Percentiles rank a stretch among this genome's conserved stretches.
Evolutionary conservation across 2,329 filamentous ascomycete genomes (phyloP).

Genomic region (Allantophomopsis cytisporea): DNA sequence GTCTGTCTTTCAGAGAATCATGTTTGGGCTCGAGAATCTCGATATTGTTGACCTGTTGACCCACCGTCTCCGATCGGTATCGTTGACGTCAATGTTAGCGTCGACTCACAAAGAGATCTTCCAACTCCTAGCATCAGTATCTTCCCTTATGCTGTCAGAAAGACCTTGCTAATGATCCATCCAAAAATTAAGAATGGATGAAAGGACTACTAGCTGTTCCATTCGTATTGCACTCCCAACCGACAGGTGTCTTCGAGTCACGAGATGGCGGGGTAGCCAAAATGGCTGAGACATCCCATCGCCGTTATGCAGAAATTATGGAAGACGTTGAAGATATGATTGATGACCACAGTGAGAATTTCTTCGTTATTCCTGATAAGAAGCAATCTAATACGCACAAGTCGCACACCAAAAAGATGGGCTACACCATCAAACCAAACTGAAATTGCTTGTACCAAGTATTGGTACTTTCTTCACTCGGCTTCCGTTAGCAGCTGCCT

Average conservation of each 20-base stretch:
- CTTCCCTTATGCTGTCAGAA: neutral
- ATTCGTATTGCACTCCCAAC: slow-evolving; percentile 92
- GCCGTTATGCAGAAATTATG: slow-evolving; percentile 91
- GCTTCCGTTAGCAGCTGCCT: slow-evolving; percentile 76
- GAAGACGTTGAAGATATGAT: slow-evolving; percentile 85
- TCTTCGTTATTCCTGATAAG: neutral
- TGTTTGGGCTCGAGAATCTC: no score
- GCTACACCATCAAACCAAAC: slow-evolving; percentile 64
- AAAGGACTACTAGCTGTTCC: slow-evolving; percentile 89
- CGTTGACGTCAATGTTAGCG: neutral
- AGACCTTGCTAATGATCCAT: neutral
- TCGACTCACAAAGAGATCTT: slow-evolving; percentile 1
- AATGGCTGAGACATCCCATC: slow-evolving; percentile 70
- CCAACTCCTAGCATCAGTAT: neutral
- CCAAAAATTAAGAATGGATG: slow-evolving; percentile 63
- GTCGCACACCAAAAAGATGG: slow-evolving; percentile 57
- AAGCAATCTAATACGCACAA: slow-evolving; percentile 18
- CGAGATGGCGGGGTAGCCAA: slow-evolving; percentile 48
- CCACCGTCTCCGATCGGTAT: no score
- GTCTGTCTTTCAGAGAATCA: no score
- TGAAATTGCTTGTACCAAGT: slow-evolving; percentile 81
- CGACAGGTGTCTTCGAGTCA: slow-evolving; percentile 70
- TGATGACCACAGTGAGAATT: slow-evolving; percentile 64
- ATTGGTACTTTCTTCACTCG: slow-evolving; percentile 92
- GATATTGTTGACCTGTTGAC: no score